Conservation (phyloP, 768 basidiomycete genomes). For the Scleroderma citrinum region DNA sequence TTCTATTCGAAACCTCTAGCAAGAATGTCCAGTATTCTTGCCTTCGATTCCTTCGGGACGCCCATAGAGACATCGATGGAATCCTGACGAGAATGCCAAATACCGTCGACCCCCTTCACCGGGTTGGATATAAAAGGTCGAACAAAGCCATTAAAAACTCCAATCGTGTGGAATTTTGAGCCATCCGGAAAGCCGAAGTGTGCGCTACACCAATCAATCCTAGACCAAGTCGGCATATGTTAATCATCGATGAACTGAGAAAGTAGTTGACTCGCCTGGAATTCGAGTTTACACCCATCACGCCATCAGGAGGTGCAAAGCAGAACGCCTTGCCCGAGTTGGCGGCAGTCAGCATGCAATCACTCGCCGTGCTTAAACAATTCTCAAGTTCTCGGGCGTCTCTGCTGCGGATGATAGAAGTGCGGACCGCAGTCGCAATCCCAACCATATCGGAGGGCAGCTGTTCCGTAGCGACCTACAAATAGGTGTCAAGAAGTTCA, state of each 20-base stretch:
- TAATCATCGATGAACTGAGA: slow-evolving; percentile 8
- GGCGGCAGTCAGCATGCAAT: background rate
- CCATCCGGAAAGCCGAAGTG: slow-evolving; percentile 18
- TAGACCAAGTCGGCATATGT: background rate
- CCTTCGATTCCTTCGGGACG: no score
- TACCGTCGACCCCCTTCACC: slow-evolving; percentile 13
- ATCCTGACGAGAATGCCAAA: slow-evolving; percentile 10
- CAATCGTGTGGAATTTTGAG: slow-evolving; percentile 13
- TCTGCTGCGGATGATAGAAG: slow-evolving; percentile 9
- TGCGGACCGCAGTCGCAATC: slow-evolving; percentile 14
- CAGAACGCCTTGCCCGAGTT: no score
- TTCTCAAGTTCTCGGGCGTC: slow-evolving; percentile 11
- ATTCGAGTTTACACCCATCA: no score
- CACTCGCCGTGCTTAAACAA: slow-evolving; percentile 15
- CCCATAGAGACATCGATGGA: slow-evolving; percentile 14
- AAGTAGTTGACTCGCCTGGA: slow-evolving; percentile 10
- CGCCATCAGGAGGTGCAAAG: no score
- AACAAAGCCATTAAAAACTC: slow-evolving; percentile 13
- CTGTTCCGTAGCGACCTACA: background rate
- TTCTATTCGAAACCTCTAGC: no score
- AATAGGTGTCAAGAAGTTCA: no score
- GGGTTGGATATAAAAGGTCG: slow-evolving; percentile 23
- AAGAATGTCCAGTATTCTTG: no score
- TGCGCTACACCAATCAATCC: slow-evolving; percentile 18
- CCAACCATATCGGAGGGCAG: slow-evolving; percentile 13